Evolutionary conservation across 805 yeast species (phyloP).

Genomic region (Pichia californica): DNA sequence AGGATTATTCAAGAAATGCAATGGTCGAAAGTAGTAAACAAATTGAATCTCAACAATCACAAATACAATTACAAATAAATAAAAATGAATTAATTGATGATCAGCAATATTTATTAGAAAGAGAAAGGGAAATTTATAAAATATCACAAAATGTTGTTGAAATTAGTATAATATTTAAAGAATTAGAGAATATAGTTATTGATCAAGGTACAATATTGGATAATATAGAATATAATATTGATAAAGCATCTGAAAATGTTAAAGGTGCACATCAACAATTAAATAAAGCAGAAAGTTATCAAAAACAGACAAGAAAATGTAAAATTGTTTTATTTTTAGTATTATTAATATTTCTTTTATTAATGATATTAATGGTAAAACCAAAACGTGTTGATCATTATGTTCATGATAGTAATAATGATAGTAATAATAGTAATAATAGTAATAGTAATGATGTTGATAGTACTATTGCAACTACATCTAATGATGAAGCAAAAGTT

Average conservation of each 20-base stretch:
- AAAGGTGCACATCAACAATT: slow-evolving; percentile 74
- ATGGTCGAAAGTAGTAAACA: slow-evolving; percentile 38
- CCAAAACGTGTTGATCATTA: slow-evolving; percentile 36
- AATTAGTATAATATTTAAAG: slow-evolving; percentile 87
- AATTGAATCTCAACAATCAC: slow-evolving; percentile 31
- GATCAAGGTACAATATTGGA: slow-evolving; percentile 95
- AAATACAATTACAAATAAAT: slow-evolving; percentile 31
- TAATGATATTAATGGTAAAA: slow-evolving; percentile 64
- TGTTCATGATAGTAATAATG: slow-evolving; percentile 16
- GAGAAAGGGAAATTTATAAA: slow-evolving; percentile 86
- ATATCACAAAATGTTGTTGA: slow-evolving; percentile 93
- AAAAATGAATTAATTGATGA: slow-evolving; percentile 53
- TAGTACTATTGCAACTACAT: not conserved
- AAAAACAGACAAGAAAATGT: slow-evolving; percentile 85
- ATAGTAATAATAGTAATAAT: not conserved
- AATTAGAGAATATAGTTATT: slow-evolving; percentile 83
- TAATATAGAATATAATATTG: slow-evolving; percentile 86
- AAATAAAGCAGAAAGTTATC: slow-evolving; percentile 69
- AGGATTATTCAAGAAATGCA: slow-evolving; percentile 47
- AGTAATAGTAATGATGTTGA: too few relatives aligned
- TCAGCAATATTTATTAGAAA: slow-evolving; percentile 61
- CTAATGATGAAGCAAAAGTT: not conserved
- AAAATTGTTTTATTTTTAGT: slow-evolving; percentile 71
- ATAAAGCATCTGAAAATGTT: slow-evolving; percentile 70
- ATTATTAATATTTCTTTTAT: slow-evolving; percentile 62